Percentiles rank a stretch among this genome's conserved stretches.
phyloP scores from a whole-genome alignment of 306 rosid species.

The Urtica urens region DNA sequence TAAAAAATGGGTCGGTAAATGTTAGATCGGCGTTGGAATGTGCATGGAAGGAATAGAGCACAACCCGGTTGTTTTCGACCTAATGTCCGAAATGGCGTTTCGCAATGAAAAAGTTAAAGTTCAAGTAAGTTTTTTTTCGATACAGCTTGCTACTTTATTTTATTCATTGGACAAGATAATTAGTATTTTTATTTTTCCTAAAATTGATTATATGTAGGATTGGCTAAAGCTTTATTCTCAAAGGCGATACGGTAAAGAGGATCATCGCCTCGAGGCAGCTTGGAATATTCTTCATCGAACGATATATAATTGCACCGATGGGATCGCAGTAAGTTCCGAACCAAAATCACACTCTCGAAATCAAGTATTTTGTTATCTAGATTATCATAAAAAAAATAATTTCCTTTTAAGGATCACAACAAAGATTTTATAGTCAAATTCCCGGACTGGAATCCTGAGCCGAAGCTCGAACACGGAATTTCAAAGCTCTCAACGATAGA shows the following conservation, averaged over 20 bases:
- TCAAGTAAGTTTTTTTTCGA: slow-evolving; percentile 35
- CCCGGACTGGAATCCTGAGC: slow-evolving; percentile 83
- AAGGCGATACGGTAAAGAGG: slow-evolving; percentile 71
- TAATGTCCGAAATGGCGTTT: slow-evolving; percentile 94
- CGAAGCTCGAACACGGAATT: slow-evolving; percentile 10
- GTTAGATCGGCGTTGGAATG: slow-evolving; percentile 93
- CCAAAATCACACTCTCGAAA: neutral
- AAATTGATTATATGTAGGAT: slow-evolving; percentile 24
- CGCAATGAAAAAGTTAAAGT: slow-evolving; percentile 56
- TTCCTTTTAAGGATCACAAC: slow-evolving; percentile 66
- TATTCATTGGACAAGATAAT: too few relatives aligned
- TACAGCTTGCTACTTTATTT: neutral
- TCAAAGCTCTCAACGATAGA: slow-evolving; percentile 23
- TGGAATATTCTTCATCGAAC: slow-evolving; percentile 90
- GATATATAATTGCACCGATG: slow-evolving; percentile 77
- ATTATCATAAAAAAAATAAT: neutral
- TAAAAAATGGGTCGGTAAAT: too few relatives aligned
- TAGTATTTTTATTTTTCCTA: neutral
- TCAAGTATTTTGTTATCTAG: neutral
- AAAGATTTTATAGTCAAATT: slow-evolving; percentile 64
- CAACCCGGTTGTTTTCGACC: slow-evolving; percentile 72
- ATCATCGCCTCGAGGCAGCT: slow-evolving; percentile 60
- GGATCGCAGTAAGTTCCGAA: slow-evolving; percentile 61
- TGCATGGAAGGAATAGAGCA: slow-evolving; percentile 99
- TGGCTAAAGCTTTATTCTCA: slow-evolving; percentile 73